These are phyloP conservation scores for Pyrenochaeta sp. DNA, from an alignment of 2,329 filamentous ascomycete genomes.

Conservation along the genomic window DNA sequence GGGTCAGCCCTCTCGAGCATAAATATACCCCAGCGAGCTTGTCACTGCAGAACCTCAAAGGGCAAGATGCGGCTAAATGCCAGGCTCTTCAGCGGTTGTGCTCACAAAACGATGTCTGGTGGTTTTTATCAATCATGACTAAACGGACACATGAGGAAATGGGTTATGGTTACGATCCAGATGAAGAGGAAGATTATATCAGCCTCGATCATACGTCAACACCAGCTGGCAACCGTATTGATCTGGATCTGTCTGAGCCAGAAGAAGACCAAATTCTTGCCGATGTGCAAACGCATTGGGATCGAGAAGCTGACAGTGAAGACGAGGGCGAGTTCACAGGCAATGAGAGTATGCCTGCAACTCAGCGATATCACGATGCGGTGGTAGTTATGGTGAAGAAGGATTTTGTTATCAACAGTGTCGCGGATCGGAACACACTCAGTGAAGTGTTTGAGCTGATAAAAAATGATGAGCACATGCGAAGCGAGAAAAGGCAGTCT, in stretches of 20 bases:
- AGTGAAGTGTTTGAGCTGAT: constrained; percentile 1
- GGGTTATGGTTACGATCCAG: too few species aligned
- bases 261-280: constrained; percentile 21
- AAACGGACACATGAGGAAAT: constrained; percentile 9
- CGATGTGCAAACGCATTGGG: constrained; percentile 20
- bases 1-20: constrained; percentile 34
- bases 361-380: constrained; percentile 36
- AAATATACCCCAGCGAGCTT: constrained; percentile 35
- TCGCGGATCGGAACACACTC: not conserved
- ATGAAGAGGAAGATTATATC: constrained; percentile 7
- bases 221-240: constrained; percentile 10
- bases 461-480: not conserved
- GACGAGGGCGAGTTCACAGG: constrained; percentile 36
- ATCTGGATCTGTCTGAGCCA: constrained; percentile 10
- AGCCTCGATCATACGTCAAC: constrained; percentile 16
- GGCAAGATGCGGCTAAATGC: constrained; percentile 24
- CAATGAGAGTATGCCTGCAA: constrained; percentile 28
- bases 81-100: constrained; percentile 22
- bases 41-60: constrained; percentile 25
- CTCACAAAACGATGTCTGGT: constrained; percentile 18
- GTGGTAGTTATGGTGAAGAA: constrained; percentile 15
- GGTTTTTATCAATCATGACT: constrained; percentile 23
- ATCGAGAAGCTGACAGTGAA: constrained; percentile 33
- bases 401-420: not conserved
- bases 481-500: not conserved